Percentiles rank a stretch among this genome's conserved stretches.
Evolutionary conservation across 352 stramenopile species (phyloP).

Genomic region (Phytopythium chamaehyphon): DNA sequence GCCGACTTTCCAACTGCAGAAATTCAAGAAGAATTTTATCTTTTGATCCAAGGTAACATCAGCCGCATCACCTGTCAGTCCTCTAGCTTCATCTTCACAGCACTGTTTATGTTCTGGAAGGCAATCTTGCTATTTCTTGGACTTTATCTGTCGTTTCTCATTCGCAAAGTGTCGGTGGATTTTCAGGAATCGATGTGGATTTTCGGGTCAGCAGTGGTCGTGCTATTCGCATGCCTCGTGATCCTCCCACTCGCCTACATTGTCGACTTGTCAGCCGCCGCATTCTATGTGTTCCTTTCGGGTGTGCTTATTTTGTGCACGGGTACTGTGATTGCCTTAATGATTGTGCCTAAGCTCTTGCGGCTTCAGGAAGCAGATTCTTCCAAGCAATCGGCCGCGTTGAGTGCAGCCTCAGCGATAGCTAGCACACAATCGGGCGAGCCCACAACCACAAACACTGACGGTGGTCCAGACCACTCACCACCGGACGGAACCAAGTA

Average conservation of each 20-base stretch:
- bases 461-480: too few relatives aligned
- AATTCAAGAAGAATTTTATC: slow-evolving; percentile 12
- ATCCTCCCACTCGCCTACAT: slow-evolving; percentile 50
- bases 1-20: slow-evolving; percentile 25
- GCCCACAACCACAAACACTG: not conserved
- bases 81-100: slow-evolving; percentile 47
- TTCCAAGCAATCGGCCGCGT: not conserved
- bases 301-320: slow-evolving; percentile 26
- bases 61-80: slow-evolving; percentile 27
- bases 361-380: slow-evolving; percentile 25
- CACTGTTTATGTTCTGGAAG: slow-evolving; percentile 57
- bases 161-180: slow-evolving; percentile 57
- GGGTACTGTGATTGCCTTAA: slow-evolving; percentile 31
- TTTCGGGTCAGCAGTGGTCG: slow-evolving; percentile 37
- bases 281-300: slow-evolving; percentile 35
- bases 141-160: slow-evolving; percentile 51
- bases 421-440: not conserved
- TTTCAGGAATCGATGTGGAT: slow-evolving; percentile 73
- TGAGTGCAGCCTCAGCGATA: too few relatives aligned
- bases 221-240: slow-evolving; percentile 45
- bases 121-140: slow-evolving; percentile 35
- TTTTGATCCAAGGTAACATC: slow-evolving; percentile 23
- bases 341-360: slow-evolving; percentile 39
- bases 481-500: too few relatives aligned
- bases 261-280: slow-evolving; percentile 26